Evolutionary conservation across 2,329 filamentous ascomycete genomes (phyloP), one percentile per base, ranked within the genome.

Genomic region (Beauveria rudraprayagi): DNA sequence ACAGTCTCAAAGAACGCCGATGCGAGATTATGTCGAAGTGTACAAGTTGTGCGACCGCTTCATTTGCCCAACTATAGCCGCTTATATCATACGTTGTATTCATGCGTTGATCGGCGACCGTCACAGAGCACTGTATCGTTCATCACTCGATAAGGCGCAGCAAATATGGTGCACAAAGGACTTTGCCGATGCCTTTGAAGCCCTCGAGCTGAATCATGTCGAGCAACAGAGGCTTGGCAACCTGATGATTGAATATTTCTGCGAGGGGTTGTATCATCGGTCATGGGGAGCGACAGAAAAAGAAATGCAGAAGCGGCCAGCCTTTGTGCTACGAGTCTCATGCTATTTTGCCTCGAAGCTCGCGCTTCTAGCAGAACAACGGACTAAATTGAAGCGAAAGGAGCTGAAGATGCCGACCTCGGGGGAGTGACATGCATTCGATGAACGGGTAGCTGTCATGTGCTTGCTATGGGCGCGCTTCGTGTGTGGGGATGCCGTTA

Each of bases 31-130:
- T 19, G 61, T 75, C 37, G 72, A 74, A 51, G 72, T 75, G 3
- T 73, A 69, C 62, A 74, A 74, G 65, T 68, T 75, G 10, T 73
- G 72, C 58, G 72, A 75, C 44, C 68, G 71, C 14, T 74, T 75
- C 56, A 60, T 73, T 16, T 72, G 71, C 58, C 56, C 60, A 1
- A 41, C 60, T 3, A 73, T 75, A 67, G 68, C 64, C 3, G 60
- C 63, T 0, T 73, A 69, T 26, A 70, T 74, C 28, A 50, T 65
- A n/a, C 55, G 63, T 9, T 74, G 70, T 60, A 71, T 74, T 53
- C 59, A 68, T 44, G 66, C 67, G 5, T 64, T 66, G 48, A 72
- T 74, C 11, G 65, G 65, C 3, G 69, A 74, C 58, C 68, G 70
- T 3, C 72, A 74, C 56, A 68, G 71, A 8, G 70, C 70, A 3